These are phyloP conservation scores for Solioccasus polychromus DNA, from an alignment of 768 basidiomycete species.

Conservation along the genomic window DNA sequence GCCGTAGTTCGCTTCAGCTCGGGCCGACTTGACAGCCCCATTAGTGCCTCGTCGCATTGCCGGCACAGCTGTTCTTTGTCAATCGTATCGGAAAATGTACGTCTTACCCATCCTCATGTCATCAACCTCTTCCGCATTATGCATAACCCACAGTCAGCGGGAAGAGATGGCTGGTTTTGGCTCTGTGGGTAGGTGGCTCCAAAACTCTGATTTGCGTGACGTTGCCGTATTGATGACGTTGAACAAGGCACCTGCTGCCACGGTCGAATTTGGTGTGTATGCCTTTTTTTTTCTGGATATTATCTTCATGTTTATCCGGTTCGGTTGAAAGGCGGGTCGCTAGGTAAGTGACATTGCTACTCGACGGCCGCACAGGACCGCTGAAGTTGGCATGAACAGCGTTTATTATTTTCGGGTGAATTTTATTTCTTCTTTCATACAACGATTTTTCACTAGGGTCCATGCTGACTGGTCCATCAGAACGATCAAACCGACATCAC, in stretches of 20 bases:
- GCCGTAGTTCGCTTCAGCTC: neutral
- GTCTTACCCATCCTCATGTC: conserved; percentile 1
- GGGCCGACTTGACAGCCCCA: neutral
- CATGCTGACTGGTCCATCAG: conserved; percentile 7
- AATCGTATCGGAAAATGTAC: conserved; percentile 19
- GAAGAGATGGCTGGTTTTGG: conserved; percentile 11
- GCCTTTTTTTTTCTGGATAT: neutral
- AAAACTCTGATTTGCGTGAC: neutral
- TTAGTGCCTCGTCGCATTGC: conserved; percentile 16
- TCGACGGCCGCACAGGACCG: neutral
- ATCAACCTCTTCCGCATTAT: neutral
- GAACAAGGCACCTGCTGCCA: conserved; percentile 14
- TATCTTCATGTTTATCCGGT: neutral
- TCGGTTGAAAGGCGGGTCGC: conserved; percentile 5
- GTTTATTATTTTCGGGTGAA: conserved; percentile 14
- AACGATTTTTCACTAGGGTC: no score
- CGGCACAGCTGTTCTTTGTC: conserved; percentile 18
- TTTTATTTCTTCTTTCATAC: no score
- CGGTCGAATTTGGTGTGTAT: conserved; percentile 14
- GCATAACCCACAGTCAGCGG: conserved; percentile 11
- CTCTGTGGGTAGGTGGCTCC: conserved; percentile 11
- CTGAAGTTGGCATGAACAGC: conserved; percentile 8
- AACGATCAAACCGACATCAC: conserved; percentile 10
- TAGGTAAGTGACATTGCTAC: conserved; percentile 6
- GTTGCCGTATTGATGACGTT: conserved; percentile 5